Percentiles rank a stretch among this genome's conserved stretches.
These are phyloP conservation scores for Suillus clintonianus DNA, from an alignment of 768 basidiomycete species.

Conservation along the genomic window DNA sequence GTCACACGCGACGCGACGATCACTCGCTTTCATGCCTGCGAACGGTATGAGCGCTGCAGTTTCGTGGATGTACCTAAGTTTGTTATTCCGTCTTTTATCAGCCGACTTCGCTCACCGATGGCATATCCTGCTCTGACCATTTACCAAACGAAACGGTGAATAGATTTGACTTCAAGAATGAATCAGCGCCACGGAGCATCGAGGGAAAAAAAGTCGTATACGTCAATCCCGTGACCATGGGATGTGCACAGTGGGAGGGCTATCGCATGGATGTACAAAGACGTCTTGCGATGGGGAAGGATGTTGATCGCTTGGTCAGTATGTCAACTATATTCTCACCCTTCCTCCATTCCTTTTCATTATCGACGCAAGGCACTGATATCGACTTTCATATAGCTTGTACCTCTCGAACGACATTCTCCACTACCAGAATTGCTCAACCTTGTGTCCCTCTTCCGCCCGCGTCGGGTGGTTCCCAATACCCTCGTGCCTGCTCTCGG, in stretches of 20 bases:
- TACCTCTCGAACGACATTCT: constrained; percentile 86
- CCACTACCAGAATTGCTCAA: constrained; percentile 80
- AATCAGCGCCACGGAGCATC: constrained; percentile 34
- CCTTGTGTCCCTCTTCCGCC: constrained; percentile 83
- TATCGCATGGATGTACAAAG: constrained; percentile 44
- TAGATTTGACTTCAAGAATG: constrained; percentile 7
- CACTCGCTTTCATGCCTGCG: constrained; percentile 94
- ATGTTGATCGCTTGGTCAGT: constrained; percentile 67
- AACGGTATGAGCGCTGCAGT: constrained; percentile 74
- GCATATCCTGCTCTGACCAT: constrained; percentile 1
- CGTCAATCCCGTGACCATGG: constrained; percentile 80
- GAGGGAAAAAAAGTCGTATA: constrained; percentile 69
- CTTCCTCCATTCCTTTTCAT: neutral
- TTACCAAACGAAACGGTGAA: neutral
- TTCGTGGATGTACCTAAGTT: constrained; percentile 49
- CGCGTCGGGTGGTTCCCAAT: constrained; percentile 77
- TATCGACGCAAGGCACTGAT: neutral
- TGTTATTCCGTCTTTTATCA: constrained; percentile 1
- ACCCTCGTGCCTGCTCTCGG: constrained; percentile 55
- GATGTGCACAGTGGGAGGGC: constrained; percentile 55
- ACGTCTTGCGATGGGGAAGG: constrained; percentile 44
- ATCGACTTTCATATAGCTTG: constrained; percentile 49
- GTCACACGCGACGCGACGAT: constrained; percentile 58
- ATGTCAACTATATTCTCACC: neutral
- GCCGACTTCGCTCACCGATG: neutral